Evolutionary conservation across 2,329 filamentous ascomycete species (phyloP).

Genomic region (Monilinia vaccinii-corymbosi): DNA sequence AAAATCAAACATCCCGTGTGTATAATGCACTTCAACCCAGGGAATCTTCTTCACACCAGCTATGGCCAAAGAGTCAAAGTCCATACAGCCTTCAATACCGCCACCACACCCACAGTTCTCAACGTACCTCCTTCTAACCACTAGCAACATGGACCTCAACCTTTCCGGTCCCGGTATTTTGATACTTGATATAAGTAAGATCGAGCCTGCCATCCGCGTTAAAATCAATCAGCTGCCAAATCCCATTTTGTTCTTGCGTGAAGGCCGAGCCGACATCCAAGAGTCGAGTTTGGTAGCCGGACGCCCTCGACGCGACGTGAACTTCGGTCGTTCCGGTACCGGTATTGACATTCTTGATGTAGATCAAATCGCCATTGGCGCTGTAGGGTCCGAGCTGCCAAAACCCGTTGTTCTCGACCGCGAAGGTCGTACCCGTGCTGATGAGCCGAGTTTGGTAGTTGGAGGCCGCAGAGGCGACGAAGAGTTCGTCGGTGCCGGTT

Average conservation of each 20-base stretch:
- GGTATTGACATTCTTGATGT: slow-evolving; percentile 6
- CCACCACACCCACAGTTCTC: neutral
- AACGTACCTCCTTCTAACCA: neutral
- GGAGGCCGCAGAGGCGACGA: slow-evolving; percentile 4
- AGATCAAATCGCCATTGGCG: neutral
- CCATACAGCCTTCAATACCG: neutral
- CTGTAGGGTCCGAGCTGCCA: slow-evolving; percentile 5
- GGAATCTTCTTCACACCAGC: neutral
- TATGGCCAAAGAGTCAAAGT: neutral
- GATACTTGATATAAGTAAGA: slow-evolving; percentile 9
- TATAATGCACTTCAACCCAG: neutral
- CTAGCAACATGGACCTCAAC: slow-evolving; percentile 10
- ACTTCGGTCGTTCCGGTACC: slow-evolving; percentile 1
- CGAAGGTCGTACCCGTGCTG: neutral
- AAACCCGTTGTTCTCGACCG: neutral
- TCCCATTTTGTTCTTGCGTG: slow-evolving; percentile 3
- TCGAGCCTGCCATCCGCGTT: slow-evolving; percentile 8
- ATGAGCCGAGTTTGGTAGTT: neutral
- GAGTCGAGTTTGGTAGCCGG: neutral
- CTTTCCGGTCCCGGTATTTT: slow-evolving; percentile 4
- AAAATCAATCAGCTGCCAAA: slow-evolving; percentile 7
- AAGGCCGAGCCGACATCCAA: slow-evolving; percentile 4
- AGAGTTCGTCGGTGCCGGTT: neutral
- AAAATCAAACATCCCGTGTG: neutral
- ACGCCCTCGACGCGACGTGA: neutral